phyloP scores from a whole-genome alignment of 2,329 filamentous ascomycete species.

The Fusarium euwallaceae region DNA sequence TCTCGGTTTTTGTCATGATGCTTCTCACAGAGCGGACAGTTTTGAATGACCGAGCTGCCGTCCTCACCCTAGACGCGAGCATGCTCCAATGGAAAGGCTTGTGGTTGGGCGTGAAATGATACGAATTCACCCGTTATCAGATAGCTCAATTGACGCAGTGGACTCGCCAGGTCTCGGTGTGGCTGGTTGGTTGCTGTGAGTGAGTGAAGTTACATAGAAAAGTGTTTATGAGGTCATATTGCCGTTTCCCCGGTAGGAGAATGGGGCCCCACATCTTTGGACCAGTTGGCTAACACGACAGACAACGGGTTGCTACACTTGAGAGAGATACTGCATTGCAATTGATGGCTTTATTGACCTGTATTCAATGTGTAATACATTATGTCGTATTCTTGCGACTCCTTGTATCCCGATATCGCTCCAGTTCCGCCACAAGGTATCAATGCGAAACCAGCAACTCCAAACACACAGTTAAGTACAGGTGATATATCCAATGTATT shows the following conservation, averaged over 20 bases:
- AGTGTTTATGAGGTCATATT: conserved; percentile 39
- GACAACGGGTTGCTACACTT: neutral
- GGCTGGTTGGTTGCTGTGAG: neutral
- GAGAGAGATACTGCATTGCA: neutral
- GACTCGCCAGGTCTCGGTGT: neutral
- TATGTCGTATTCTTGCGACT: conserved; percentile 23
- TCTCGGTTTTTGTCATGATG: conserved; percentile 50
- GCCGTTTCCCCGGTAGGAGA: conserved; percentile 7
- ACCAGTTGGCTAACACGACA: conserved; percentile 37
- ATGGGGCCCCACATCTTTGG: conserved; percentile 27
- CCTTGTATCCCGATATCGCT: neutral
- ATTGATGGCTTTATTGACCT: neutral
- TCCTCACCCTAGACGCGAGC: conserved; percentile 32
- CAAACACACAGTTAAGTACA: neutral
- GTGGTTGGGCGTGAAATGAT: neutral
- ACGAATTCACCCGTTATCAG: neutral
- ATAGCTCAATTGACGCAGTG: neutral
- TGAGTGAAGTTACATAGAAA: conserved; percentile 5
- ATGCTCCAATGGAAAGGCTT: conserved; percentile 31
- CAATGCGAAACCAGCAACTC: neutral
- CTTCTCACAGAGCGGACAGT: conserved; percentile 25
- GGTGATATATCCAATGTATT: neutral
- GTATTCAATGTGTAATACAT: neutral
- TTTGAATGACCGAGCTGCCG: conserved; percentile 20
- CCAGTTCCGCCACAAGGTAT: neutral